phyloP scores from a whole-genome alignment of 805 yeast species.

The Kazachstania psychrophila region DNA sequence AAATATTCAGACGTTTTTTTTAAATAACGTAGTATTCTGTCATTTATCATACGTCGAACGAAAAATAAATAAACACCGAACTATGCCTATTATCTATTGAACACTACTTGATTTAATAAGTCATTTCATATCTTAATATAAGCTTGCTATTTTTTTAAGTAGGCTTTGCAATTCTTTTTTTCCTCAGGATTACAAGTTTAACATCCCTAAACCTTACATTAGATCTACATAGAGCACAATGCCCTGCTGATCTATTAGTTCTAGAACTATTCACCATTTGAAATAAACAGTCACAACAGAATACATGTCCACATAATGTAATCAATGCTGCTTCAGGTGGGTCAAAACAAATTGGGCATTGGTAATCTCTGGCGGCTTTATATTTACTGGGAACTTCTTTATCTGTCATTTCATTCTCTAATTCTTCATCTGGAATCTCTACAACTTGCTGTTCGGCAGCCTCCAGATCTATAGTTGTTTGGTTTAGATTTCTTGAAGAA shows the following conservation, averaged over 20 bases:
- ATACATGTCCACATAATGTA: constrained; percentile 50
- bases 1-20: too few relatives aligned
- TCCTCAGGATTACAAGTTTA: constrained; percentile 28
- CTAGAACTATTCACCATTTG: constrained; percentile 41
- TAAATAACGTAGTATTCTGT: too few relatives aligned
- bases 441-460: constrained; percentile 32
- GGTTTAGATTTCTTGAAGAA: neutral
- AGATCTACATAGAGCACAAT: constrained; percentile 38
- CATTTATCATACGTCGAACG: too few relatives aligned
- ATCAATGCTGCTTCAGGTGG: constrained; percentile 40
- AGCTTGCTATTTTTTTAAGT: too few relatives aligned
- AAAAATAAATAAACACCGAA: too few relatives aligned
- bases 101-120: too few relatives aligned
- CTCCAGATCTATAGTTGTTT: constrained; percentile 5
- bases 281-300: constrained; percentile 45
- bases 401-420: constrained; percentile 9
- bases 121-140: too few relatives aligned
- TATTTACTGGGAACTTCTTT: constrained; percentile 13
- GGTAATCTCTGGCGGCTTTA: constrained; percentile 31
- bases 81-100: too few relatives aligned
- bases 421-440: constrained; percentile 34
- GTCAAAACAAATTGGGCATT: constrained; percentile 51
- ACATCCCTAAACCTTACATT: constrained; percentile 28
- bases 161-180: constrained; percentile 17
- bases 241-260: constrained; percentile 29